Evolutionary conservation across 345 rosid species (phyloP), one percentile per base, ranked within the genome.

Genomic region (Corchorus capsularis): DNA sequence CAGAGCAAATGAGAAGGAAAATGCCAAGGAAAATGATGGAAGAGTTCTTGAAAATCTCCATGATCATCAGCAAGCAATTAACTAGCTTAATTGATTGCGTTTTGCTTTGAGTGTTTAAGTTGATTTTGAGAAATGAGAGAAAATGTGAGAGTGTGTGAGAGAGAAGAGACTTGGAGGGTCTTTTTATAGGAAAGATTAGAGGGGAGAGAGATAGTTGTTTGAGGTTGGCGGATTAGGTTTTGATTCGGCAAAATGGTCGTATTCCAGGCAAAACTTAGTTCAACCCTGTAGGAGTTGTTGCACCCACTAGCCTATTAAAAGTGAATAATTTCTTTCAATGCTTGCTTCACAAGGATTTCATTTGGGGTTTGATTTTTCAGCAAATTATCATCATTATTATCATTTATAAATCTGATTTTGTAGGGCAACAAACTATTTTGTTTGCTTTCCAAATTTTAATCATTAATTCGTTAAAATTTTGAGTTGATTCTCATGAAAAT

Each of bases 171-270:
- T 20, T n/a, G 77, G 39, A n/a, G 68, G 70, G 54, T 69, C 27
- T 6, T 80, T 86, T 19, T 86, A 79, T 84, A 84, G 88, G 80
- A 41, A 41, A 41, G 71, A 79, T 15, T 53, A 22, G 52, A 45
- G 49, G 80, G 49, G 80, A 43, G 52, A 55, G 60, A 41, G 69
- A 64, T 35, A 78, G 82, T 79, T 59, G 76, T 71, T 82, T 79
- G 55, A 75, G 89, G 89, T 88, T 81, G 90, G 92, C 86, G 73
- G 84, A 83, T 90, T 88, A 88, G 94, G 90, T 90, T 88, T 86
- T 82, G 79, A 83, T 83, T 82, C 70, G 63, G 76, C 73, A 5
- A 76, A 71, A 62, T 64, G 76, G 80, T 63, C 59, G 45, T 68
- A 67, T 47, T 69, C 17, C 32, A 8, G 50, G 71, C 68, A 50